Conservation (phyloP, 345 rosid genomes). For the Stellera chamaejasme region DNA sequence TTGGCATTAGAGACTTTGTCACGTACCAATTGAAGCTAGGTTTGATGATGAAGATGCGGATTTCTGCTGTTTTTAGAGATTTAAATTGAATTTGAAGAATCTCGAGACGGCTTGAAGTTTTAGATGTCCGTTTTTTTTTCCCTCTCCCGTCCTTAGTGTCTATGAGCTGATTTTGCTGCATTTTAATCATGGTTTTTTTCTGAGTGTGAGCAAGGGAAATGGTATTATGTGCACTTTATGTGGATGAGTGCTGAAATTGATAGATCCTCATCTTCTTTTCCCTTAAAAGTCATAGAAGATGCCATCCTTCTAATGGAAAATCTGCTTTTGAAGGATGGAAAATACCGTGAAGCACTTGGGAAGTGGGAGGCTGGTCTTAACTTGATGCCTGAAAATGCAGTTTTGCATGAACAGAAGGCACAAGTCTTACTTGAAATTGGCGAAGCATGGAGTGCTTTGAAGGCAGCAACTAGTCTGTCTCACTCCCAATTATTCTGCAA, state of each 20-base stretch:
- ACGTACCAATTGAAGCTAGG: not conserved
- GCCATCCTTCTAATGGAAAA: constrained; percentile 3
- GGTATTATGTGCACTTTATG: too few relatives aligned
- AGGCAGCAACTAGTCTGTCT: constrained; percentile 64
- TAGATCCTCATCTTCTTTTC: too few relatives aligned
- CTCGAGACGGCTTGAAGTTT: too few relatives aligned
- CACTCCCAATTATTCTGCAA: not conserved
- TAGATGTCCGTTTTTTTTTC: not conserved
- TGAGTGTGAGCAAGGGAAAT: too few relatives aligned
- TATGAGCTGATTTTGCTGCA: too few relatives aligned
- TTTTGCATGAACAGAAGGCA: constrained; percentile 85
- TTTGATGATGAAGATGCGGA: not conserved
- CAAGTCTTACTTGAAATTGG: constrained; percentile 87
- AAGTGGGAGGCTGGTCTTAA: constrained; percentile 87
- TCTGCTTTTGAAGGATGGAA: constrained; percentile 54
- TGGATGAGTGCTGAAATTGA: too few relatives aligned
- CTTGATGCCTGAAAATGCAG: constrained; percentile 54
- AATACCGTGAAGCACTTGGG: constrained; percentile 74
- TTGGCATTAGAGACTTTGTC: not conserved
- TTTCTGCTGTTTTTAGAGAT: not conserved
- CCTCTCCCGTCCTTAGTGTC: not conserved
- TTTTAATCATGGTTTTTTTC: too few relatives aligned
- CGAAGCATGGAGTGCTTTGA: constrained; percentile 75
- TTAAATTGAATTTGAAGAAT: not conserved
- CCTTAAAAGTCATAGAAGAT: not conserved